Conservation (phyloP, 495 filamentous ascomycete species). For the Penicillium longicatenatum region DNA sequence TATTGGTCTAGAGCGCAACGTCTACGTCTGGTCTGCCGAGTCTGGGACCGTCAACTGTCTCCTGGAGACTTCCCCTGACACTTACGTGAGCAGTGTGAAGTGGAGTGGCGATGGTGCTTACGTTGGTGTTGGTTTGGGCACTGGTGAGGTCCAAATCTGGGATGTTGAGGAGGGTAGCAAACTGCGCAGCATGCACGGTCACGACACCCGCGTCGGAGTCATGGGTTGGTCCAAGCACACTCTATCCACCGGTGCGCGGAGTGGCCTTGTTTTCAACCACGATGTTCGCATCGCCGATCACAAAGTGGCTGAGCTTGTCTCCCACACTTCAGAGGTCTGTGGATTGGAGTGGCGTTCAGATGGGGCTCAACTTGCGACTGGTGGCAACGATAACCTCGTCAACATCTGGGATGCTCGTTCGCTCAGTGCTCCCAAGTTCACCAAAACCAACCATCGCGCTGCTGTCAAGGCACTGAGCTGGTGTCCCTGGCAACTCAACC, state of each 20-base stretch:
- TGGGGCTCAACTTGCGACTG: slow-evolving; percentile 93
- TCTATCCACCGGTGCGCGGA: slow-evolving; percentile 90
- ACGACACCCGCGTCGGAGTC: slow-evolving; percentile 93
- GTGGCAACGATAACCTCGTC: slow-evolving; percentile 97
- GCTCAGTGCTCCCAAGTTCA: slow-evolving; percentile 90
- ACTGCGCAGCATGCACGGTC: slow-evolving; percentile 96
- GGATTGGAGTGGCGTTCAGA: slow-evolving; percentile 97
- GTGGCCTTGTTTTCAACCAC: slow-evolving; percentile 97
- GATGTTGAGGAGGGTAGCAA: slow-evolving; percentile 94
- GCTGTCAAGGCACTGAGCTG: slow-evolving; percentile 97
- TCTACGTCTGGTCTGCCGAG: slow-evolving; percentile 99
- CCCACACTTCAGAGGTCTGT: slow-evolving; percentile 96
- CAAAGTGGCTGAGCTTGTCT: slow-evolving; percentile 95
- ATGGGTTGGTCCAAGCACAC: slow-evolving; percentile 99
- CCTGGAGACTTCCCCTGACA: slow-evolving; percentile 82
- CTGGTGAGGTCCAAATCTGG: slow-evolving; percentile 98
- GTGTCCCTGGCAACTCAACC: slow-evolving; percentile 98
- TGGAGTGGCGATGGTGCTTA: slow-evolving; percentile 98
- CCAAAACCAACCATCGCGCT: slow-evolving; percentile 98
- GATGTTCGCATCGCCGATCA: slow-evolving; percentile 97
- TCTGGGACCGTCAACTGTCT: slow-evolving; percentile 84
- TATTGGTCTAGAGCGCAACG: slow-evolving; percentile 93
- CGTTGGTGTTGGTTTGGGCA: slow-evolving; percentile 90
- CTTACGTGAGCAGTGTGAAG: slow-evolving; percentile 96
- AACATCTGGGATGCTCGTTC: slow-evolving; percentile 98